These are phyloP conservation scores for Immersiporthe knoxdaviesiana DNA, from an alignment of 2,329 filamentous ascomycete species.

Conservation along the genomic window DNA sequence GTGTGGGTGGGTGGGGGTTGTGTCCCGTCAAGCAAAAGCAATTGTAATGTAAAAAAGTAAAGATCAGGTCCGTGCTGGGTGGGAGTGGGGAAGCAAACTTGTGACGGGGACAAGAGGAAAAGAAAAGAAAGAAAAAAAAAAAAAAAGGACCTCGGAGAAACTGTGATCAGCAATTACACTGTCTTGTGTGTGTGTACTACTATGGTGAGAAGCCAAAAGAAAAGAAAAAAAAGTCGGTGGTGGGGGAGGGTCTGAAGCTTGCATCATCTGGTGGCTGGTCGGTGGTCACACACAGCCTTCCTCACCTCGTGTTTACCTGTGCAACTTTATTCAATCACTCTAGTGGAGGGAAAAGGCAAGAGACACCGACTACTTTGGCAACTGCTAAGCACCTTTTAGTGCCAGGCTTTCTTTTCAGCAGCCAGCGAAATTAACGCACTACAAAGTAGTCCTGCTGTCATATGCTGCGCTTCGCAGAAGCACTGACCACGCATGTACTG, in stretches of 20 bases:
- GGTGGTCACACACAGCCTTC: no score
- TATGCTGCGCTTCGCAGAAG: background rate
- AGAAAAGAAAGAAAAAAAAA: background rate
- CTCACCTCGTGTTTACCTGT: background rate
- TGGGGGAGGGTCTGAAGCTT: background rate
- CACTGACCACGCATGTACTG: background rate
- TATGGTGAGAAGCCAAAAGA: background rate
- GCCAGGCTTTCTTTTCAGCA: background rate
- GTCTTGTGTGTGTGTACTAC: no score
- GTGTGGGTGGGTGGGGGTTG: background rate
- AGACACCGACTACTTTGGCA: no score
- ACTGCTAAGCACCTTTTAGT: no score
- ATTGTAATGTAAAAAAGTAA: background rate
- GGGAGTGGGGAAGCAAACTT: background rate
- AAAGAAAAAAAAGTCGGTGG: background rate
- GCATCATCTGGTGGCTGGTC: slow-evolving; percentile 7
- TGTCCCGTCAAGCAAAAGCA: background rate
- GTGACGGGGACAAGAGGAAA: background rate
- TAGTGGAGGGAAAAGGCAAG: no score
- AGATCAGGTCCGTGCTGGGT: background rate
- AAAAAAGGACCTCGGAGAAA: background rate
- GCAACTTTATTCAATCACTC: background rate
- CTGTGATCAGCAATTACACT: background rate
- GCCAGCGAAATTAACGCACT: background rate
- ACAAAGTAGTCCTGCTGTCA: background rate